A percentile compares a stretch with the other conserved stretches of the same genome.
These are phyloP conservation scores for Adansonia rubrostipa DNA, from an alignment of 441 rosid species.

Conservation along the genomic window DNA sequence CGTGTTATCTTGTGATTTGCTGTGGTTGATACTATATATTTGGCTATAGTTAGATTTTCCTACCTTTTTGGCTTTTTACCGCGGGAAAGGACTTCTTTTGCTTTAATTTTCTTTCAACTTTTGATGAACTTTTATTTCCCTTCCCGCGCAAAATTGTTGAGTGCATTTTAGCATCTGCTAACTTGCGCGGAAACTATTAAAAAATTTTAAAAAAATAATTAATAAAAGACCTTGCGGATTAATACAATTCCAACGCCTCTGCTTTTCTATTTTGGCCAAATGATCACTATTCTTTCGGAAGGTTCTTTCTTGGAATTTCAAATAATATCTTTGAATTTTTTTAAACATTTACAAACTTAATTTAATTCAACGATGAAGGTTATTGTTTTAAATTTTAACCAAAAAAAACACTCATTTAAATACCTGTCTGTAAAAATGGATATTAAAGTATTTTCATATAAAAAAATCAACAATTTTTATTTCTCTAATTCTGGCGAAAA, in stretches of 20 bases:
- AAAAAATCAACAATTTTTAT: too few relatives aligned
- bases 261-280: not conserved
- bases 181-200: not conserved
- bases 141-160: slow-evolving; percentile 1
- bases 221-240: not conserved
- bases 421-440: too few relatives aligned
- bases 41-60: not conserved
- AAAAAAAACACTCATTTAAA: too few relatives aligned
- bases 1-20: too few relatives aligned
- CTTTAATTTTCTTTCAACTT: not conserved
- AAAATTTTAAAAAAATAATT: not conserved
- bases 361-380: too few relatives aligned
- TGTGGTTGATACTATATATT: too few relatives aligned
- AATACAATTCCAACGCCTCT: not conserved
- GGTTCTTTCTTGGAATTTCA: too few relatives aligned
- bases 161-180: not conserved
- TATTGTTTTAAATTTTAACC: too few relatives aligned
- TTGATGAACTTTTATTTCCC: not conserved
- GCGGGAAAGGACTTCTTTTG: not conserved
- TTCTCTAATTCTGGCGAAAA: too few relatives aligned
- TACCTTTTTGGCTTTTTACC: not conserved
- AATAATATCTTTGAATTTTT: too few relatives aligned
- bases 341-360: too few relatives aligned
- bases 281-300: not conserved
- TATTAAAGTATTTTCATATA: too few relatives aligned